Evolutionary conservation across 1,284 basidiomycete species (phyloP).

Genomic region (Microbotryum violaceum): DNA sequence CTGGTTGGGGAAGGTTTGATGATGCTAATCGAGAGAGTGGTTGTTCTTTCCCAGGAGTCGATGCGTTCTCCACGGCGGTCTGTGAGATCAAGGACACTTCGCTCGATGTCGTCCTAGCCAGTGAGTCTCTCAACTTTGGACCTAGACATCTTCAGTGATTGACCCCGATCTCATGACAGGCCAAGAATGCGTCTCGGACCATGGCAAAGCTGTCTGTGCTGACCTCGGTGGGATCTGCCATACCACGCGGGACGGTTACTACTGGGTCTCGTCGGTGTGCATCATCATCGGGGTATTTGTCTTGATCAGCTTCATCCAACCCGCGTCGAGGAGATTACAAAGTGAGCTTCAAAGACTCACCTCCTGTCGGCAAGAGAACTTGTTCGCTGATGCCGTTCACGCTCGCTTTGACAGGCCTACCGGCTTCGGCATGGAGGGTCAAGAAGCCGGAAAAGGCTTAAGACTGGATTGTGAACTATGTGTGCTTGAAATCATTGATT

Average conservation of each 20-base stretch:
- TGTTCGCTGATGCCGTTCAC: neutral
- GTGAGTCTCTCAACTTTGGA: slow-evolving; percentile 18
- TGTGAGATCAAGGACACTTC: slow-evolving; percentile 59
- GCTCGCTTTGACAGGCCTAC: slow-evolving; percentile 12
- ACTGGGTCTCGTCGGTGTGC: slow-evolving; percentile 72
- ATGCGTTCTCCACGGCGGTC: slow-evolving; percentile 71
- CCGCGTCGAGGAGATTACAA: slow-evolving; percentile 76
- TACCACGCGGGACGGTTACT: slow-evolving; percentile 86
- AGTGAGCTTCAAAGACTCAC: slow-evolving; percentile 48
- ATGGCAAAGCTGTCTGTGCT: slow-evolving; percentile 71
- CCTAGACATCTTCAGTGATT: slow-evolving; percentile 3
- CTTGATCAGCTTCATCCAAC: slow-evolving; percentile 69
- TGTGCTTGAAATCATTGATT: neutral
- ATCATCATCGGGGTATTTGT: slow-evolving; percentile 64
- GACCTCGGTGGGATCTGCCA: slow-evolving; percentile 71
- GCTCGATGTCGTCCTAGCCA: slow-evolving; percentile 34
- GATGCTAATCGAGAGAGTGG: too few relatives aligned
- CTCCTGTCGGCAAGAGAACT: too few relatives aligned
- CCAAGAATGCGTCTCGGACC: slow-evolving; percentile 79
- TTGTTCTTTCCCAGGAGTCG: slow-evolving; percentile 56
- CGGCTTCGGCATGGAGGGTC: slow-evolving; percentile 28
- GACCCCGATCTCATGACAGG: slow-evolving; percentile 43
- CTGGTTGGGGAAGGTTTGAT: neutral
- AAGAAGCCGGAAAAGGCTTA: slow-evolving; percentile 11
- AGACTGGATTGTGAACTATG: neutral